These are phyloP conservation scores for Ascocoryne sarcoides DNA, from an alignment of 2,329 filamentous ascomycete species.

Conservation along the genomic window DNA sequence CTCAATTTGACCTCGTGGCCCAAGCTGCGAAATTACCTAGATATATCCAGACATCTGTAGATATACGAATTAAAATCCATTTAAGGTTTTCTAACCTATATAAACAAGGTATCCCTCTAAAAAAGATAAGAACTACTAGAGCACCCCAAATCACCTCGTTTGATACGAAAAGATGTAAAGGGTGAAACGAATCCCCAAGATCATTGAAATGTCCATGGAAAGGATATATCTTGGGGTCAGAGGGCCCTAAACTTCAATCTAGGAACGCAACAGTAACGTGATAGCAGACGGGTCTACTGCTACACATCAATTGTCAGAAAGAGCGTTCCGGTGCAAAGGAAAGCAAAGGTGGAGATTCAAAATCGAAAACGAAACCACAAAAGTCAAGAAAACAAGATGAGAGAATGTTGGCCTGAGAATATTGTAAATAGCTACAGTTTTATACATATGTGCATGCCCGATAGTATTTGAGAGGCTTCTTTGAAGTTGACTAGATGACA, in stretches of 20 bases:
- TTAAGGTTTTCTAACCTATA: no score
- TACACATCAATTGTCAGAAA: conserved; percentile 43
- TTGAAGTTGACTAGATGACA: conserved; percentile 2
- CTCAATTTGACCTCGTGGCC: no score
- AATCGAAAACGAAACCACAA: background rate
- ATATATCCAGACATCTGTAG: no score
- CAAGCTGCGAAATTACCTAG: no score
- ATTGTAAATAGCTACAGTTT: background rate
- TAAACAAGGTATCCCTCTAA: no score
- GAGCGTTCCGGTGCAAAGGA: conserved; percentile 32
- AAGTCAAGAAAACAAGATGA: background rate
- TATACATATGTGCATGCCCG: background rate
- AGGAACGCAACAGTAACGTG: conserved; percentile 48
- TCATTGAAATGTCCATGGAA: conserved; percentile 34
- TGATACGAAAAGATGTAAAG: conserved; percentile 38
- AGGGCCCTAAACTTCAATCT: conserved; percentile 49
- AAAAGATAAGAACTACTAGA: no score
- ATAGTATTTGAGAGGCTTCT: background rate
- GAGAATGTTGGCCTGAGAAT: background rate
- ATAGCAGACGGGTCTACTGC: conserved; percentile 46
- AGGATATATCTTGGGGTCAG: conserved; percentile 46
- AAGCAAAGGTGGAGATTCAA: background rate
- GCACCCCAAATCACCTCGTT: no score
- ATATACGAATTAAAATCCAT: no score
- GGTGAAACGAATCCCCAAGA: conserved; percentile 55